A percentile compares a stretch with the other conserved stretches of the same genome.
Evolutionary conservation across 495 filamentous ascomycete genomes (phyloP).

Genomic region (Xeromyces bisporus): DNA sequence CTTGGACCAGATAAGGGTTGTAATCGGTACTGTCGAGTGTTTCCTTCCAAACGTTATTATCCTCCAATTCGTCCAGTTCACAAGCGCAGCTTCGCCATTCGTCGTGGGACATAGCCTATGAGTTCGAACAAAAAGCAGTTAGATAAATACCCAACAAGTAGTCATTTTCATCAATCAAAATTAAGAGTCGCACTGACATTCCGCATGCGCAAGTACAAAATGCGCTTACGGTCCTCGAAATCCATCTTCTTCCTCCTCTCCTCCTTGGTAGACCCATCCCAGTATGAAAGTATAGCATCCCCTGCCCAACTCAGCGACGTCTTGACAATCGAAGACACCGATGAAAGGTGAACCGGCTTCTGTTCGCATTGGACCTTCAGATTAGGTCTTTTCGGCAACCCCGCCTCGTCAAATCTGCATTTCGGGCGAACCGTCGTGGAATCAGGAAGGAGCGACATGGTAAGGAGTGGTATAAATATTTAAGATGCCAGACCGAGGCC

Average conservation of each 20-base stretch:
- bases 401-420: too few species aligned
- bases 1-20: slow-evolving; percentile 46
- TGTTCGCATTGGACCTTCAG: too few species aligned
- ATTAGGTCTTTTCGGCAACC: too few species aligned
- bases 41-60: slow-evolving; percentile 66
- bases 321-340: slow-evolving; percentile 21
- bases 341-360: too few species aligned
- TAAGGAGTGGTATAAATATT: too few species aligned
- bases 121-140: not conserved
- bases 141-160: not conserved
- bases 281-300: slow-evolving; percentile 31
- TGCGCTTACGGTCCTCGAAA: slow-evolving; percentile 41
- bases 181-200: slow-evolving; percentile 34
- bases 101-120: slow-evolving; percentile 40
- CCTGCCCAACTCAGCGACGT: slow-evolving; percentile 25
- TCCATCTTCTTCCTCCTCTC: slow-evolving; percentile 33
- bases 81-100: slow-evolving; percentile 51
- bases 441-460: slow-evolving; percentile 21
- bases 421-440: slow-evolving; percentile 16
- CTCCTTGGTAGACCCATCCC: slow-evolving; percentile 38
- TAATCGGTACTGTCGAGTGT: slow-evolving; percentile 52
- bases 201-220: slow-evolving; percentile 44
- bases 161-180: not conserved
- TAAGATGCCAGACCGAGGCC: too few species aligned
- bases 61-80: slow-evolving; percentile 68